Conservation (phyloP, 306 rosid genomes). For the Vicia faba region DNA sequence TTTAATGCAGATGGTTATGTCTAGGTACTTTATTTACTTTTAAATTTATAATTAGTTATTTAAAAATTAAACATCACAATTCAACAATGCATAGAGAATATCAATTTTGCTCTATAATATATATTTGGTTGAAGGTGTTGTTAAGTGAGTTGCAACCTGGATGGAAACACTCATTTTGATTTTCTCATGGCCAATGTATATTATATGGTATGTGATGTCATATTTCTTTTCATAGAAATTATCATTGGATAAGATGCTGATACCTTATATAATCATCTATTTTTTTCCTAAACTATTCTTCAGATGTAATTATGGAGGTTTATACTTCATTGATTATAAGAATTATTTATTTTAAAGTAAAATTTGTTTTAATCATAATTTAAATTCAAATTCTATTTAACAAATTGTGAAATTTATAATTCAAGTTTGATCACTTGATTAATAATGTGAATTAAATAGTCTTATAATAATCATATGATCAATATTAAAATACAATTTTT, state of each 20-base stretch:
- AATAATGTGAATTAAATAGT: too few species aligned
- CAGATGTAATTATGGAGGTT: too few species aligned
- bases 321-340: too few species aligned
- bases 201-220: slow-evolving; percentile 14
- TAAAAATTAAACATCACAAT: background rate
- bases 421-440: too few species aligned
- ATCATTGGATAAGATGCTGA: slow-evolving; percentile 34
- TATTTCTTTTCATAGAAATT: slow-evolving; percentile 1
- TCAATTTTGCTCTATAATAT: background rate
- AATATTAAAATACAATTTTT: too few species aligned
- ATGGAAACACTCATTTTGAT: slow-evolving; percentile 8
- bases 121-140: slow-evolving; percentile 13
- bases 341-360: too few species aligned
- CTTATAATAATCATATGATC: too few species aligned
- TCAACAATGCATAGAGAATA: slow-evolving; percentile 2
- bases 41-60: background rate
- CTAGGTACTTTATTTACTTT: background rate
- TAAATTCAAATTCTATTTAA: too few species aligned
- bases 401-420: too few species aligned
- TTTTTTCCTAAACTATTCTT: background rate
- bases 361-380: too few species aligned
- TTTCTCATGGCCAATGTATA: background rate
- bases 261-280: background rate
- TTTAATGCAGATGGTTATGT: background rate
- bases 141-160: slow-evolving; percentile 1